These are phyloP conservation scores for Phyllosticta citrichinensis DNA, from an alignment of 2,329 filamentous ascomycete genomes.

Conservation along the genomic window DNA sequence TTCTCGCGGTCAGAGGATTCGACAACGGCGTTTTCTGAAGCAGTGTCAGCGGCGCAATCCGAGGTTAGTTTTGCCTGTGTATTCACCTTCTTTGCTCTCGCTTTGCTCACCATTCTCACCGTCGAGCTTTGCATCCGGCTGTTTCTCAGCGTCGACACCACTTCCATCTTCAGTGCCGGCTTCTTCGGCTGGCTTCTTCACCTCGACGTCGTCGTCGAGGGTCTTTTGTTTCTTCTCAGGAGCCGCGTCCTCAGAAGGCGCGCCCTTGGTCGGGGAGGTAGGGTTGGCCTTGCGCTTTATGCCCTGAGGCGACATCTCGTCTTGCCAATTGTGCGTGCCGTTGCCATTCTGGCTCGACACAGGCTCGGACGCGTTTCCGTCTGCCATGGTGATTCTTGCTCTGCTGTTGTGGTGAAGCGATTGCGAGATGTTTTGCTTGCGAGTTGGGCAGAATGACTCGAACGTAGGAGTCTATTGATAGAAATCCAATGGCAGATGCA, in stretches of 20 bases:
- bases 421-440: not conserved
- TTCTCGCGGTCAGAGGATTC: slow-evolving; percentile 42
- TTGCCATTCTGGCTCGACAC: not conserved
- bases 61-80: slow-evolving; percentile 6
- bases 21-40: slow-evolving; percentile 32
- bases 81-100: slow-evolving; percentile 13
- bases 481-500: not conserved
- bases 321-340: slow-evolving; percentile 3
- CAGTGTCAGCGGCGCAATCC: not conserved
- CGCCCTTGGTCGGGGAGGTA: slow-evolving; percentile 26
- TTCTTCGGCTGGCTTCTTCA: slow-evolving; percentile 15
- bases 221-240: slow-evolving; percentile 39
- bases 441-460: not conserved
- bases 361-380: not conserved
- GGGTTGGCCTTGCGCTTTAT: slow-evolving; percentile 32
- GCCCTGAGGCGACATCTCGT: slow-evolving; percentile 20
- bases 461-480: not conserved
- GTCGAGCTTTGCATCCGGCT: slow-evolving; percentile 16
- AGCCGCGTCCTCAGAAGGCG: slow-evolving; percentile 32
- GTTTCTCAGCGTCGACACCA: not conserved
- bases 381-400: not conserved
- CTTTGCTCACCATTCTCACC: slow-evolving; percentile 12
- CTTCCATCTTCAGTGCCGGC: slow-evolving; percentile 11
- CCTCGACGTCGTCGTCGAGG: slow-evolving; percentile 32
- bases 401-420: not conserved